Conservation (phyloP, 768 basidiomycete genomes). For the Auricularia heimuer region DNA sequence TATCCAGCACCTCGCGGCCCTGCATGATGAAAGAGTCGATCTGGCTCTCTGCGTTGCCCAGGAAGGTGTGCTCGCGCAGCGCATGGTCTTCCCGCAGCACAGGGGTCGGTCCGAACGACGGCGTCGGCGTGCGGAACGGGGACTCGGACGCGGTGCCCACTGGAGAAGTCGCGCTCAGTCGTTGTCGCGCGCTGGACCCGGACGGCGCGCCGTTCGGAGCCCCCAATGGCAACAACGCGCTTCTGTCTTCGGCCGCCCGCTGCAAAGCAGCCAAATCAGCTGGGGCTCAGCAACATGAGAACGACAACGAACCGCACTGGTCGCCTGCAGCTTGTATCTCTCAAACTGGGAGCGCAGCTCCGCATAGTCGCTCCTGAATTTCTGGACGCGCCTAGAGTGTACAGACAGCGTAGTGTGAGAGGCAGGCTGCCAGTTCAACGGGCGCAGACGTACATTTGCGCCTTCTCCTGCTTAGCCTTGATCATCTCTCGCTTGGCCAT, state of each 20-base stretch:
- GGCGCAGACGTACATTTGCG: conserved; percentile 54
- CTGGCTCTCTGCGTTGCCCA: conserved; percentile 69
- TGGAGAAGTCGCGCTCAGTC: conserved; percentile 33
- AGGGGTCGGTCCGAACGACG: conserved; percentile 37
- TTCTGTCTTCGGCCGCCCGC: conserved; percentile 6
- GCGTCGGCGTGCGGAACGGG: conserved; percentile 55
- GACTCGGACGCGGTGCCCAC: conserved; percentile 60
- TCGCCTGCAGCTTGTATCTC: conserved; percentile 51
- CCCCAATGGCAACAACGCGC: conserved; percentile 8
- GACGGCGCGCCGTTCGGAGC: conserved; percentile 24
- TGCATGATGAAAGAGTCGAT: conserved; percentile 90
- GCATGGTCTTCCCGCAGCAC: conserved; percentile 65
- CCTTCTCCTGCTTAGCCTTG: conserved; percentile 94
- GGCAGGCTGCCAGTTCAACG: neutral
- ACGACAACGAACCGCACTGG: conserved; percentile 31
- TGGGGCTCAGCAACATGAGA: neutral
- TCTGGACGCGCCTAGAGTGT: conserved; percentile 70
- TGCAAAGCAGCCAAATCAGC: neutral
- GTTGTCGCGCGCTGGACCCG: conserved; percentile 53
- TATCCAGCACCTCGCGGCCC: conserved; percentile 84
- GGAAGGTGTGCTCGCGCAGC: conserved; percentile 79
- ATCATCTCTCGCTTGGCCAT: conserved; percentile 97
- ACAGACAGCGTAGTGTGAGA: conserved; percentile 6
- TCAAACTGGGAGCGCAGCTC: conserved; percentile 83
- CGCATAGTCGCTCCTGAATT: conserved; percentile 78